These are phyloP conservation scores for Ramaria rubella DNA, from an alignment of 768 basidiomycete genomes.

Conservation along the genomic window DNA sequence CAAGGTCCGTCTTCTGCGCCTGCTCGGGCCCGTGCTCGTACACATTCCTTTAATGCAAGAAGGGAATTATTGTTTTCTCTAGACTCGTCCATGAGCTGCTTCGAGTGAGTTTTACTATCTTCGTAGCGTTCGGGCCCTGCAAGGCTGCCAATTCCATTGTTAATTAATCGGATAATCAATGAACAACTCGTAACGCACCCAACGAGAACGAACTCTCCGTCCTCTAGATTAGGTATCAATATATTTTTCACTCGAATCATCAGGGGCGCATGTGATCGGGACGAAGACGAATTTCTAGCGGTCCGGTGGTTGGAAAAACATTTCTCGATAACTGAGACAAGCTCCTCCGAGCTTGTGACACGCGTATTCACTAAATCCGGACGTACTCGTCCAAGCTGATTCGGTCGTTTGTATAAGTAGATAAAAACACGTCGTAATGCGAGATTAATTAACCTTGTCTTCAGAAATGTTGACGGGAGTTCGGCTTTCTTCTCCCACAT, in stretches of 20 bases:
- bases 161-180: not conserved
- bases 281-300: slow-evolving; percentile 27
- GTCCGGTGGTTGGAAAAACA: slow-evolving; percentile 25
- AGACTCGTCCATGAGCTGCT: slow-evolving; percentile 30
- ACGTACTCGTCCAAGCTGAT: slow-evolving; percentile 25
- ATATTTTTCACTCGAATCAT: slow-evolving; percentile 29
- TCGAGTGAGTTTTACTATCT: slow-evolving; percentile 30
- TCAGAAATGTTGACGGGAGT: slow-evolving; percentile 27
- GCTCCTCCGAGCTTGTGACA: slow-evolving; percentile 25
- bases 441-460: slow-evolving; percentile 21
- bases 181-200: slow-evolving; percentile 22
- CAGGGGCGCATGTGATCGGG: slow-evolving; percentile 30
- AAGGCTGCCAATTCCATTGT: slow-evolving; percentile 18
- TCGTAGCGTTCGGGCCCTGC: slow-evolving; percentile 33
- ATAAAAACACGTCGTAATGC: not conserved
- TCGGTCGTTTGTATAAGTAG: not conserved
- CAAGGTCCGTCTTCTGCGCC: slow-evolving; percentile 30
- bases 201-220: slow-evolving; percentile 31
- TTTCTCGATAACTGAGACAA: slow-evolving; percentile 26
- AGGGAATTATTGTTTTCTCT: slow-evolving; percentile 32
- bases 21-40: slow-evolving; percentile 32
- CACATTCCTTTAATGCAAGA: slow-evolving; percentile 33
- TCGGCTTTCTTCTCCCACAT: slow-evolving; percentile 20
- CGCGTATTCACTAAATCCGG: slow-evolving; percentile 23
- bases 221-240: slow-evolving; percentile 27